Conservation (phyloP, 192 early-diverging fungal genomes). For the Coemansia sp. region DNA sequence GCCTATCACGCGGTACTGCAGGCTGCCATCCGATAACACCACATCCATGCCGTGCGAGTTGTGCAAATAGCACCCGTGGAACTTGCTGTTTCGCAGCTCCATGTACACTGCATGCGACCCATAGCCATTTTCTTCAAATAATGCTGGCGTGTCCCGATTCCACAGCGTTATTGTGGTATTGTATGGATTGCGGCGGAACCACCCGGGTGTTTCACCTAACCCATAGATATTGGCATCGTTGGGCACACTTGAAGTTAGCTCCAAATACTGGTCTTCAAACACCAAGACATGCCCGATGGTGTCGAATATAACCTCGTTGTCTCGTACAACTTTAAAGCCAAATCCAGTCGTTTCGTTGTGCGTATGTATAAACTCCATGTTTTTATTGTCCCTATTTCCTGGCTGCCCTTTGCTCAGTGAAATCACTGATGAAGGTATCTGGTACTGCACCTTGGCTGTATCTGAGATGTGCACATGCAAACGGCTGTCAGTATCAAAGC, state of each 20-base stretch:
- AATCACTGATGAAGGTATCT: constrained; percentile 41
- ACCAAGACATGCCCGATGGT: constrained; percentile 51
- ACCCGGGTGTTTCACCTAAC: constrained; percentile 59
- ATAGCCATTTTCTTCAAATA: constrained; percentile 58
- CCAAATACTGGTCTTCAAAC: constrained; percentile 66
- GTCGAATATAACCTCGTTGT: constrained; percentile 28
- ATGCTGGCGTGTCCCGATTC: constrained; percentile 50
- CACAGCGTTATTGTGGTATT: constrained; percentile 47
- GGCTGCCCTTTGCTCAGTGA: constrained; percentile 16
- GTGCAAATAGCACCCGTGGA: constrained; percentile 58
- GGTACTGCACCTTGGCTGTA: constrained; percentile 31
- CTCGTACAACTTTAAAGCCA: constrained; percentile 32
- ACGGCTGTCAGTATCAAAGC: constrained; percentile 55
- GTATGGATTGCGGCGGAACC: constrained; percentile 53
- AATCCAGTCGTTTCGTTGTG: constrained; percentile 26
- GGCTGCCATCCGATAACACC: constrained; percentile 37
- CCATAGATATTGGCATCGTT: constrained; percentile 64
- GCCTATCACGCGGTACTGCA: constrained; percentile 66
- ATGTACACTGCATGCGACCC: constrained; percentile 65
- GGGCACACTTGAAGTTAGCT: constrained; percentile 59
- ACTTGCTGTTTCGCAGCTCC: constrained; percentile 57
- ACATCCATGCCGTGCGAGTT: constrained; percentile 74
- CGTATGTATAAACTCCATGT: constrained; percentile 10
- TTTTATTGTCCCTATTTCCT: constrained; percentile 6
- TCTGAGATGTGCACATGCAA: constrained; percentile 57